Evolutionary conservation across 768 basidiomycete species (phyloP), one percentile per base, ranked within the genome.

Genomic region (Tylopilus intermedius): DNA sequence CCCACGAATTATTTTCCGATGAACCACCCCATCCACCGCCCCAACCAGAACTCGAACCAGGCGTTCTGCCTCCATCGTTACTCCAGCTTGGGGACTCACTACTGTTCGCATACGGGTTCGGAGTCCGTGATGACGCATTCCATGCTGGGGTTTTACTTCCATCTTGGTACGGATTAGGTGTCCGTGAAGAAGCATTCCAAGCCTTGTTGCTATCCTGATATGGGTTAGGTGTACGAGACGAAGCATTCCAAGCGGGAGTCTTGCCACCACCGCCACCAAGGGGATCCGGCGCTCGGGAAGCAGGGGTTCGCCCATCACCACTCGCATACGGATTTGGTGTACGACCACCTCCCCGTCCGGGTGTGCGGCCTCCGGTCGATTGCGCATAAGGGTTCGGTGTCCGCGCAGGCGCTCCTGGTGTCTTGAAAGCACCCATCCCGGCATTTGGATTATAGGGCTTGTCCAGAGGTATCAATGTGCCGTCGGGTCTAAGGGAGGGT

Each of bases 281-380:
- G 7, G 86, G 83, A 62, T 89, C 90, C 2, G 88, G 87, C 10
- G 88, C 88, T 51, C 81, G 71, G 18, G 82, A 78, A 26, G 80
- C 82, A 30, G 81, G 83, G 4, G 83, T 84, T 57, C 76, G 79
- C 32, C 81, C 76, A 40, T 69, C 67, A n/a, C 79, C 77, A 47
- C 75, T 78, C 10, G 73, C 75, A 51, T 88, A 86, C 4, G 86
- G 83, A 57, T 82, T 83, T 11, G 86, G 83, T 10, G 88, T 88
- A n/a, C 79, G 78, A 32, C 75, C 72, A 26, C 69, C 59, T 39
- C 66, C 61, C 72, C 67, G 69, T 35, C 63, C 73, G 0, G 72
- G 72, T 4, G 72, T 73, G n/a, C 65, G 69, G 7, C 64, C 69
- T 32, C 65, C 62, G 8, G 70, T 64, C 2, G 76, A 73, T 32